These are phyloP conservation scores for Daedaleopsis sinensis DNA, from an alignment of 768 basidiomycete species.

Conservation along the genomic window DNA sequence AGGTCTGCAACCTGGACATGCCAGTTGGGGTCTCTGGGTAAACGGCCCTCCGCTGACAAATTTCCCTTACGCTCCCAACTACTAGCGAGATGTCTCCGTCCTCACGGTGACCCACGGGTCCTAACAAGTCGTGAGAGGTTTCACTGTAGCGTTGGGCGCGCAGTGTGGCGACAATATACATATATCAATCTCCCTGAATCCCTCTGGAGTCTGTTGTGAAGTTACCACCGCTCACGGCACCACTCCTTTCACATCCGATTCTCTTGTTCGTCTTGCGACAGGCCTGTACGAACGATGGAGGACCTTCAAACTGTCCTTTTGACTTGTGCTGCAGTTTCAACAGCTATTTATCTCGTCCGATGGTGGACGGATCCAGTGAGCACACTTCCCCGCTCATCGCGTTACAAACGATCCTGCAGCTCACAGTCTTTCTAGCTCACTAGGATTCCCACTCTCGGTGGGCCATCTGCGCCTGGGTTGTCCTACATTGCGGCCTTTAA, in stretches of 20 bases:
- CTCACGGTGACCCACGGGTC: no score
- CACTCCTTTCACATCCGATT: background rate
- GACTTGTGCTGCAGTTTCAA: background rate
- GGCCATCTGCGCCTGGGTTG: constrained; percentile 13
- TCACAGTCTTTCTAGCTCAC: constrained; percentile 16
- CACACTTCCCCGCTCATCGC: background rate
- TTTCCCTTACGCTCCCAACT: no score
- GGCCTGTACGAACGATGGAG: background rate
- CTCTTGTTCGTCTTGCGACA: background rate
- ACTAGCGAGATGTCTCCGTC: no score
- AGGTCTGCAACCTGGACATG: no score
- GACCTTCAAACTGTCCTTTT: background rate
- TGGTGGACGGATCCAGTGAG: constrained; percentile 1
- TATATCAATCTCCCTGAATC: no score
- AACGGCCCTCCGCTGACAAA: no score
- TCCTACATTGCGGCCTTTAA: constrained; percentile 20
- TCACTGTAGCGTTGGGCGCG: no score
- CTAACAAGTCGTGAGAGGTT: no score
- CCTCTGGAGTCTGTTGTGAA: no score
- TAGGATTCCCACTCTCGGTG: constrained; percentile 20
- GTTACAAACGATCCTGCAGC: background rate
- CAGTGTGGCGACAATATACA: no score
- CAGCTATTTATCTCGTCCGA: background rate
- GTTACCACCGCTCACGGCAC: background rate
- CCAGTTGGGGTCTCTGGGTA: no score